Evolutionary conservation across 192 early-diverging fungal genomes (phyloP).

Genomic region (Coemansia furcata): DNA sequence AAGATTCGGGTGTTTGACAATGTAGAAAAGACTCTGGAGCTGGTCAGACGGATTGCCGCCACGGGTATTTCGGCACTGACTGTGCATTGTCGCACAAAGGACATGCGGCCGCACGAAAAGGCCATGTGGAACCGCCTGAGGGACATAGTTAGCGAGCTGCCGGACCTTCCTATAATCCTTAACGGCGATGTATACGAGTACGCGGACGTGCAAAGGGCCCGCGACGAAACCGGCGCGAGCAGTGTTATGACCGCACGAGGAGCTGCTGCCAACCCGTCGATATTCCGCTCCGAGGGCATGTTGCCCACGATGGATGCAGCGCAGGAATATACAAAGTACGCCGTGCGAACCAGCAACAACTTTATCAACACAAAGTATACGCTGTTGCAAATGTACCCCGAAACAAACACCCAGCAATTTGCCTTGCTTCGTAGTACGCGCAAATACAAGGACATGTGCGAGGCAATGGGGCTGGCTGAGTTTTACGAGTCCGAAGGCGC

Average conservation of each 20-base stretch:
- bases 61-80: slow-evolving; percentile 87
- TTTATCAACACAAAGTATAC: slow-evolving; percentile 91
- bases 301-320: slow-evolving; percentile 59
- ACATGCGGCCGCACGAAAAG: slow-evolving; percentile 74
- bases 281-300: slow-evolving; percentile 71
- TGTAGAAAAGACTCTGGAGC: slow-evolving; percentile 72
- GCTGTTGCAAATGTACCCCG: slow-evolving; percentile 79
- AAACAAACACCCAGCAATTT: slow-evolving; percentile 57
- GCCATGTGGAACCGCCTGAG: slow-evolving; percentile 85
- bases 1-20: slow-evolving; percentile 81
- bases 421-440: slow-evolving; percentile 51
- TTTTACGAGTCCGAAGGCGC: slow-evolving; percentile 29
- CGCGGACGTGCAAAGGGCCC: slow-evolving; percentile 61
- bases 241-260: slow-evolving; percentile 91
- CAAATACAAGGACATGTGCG: slow-evolving; percentile 57
- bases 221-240: slow-evolving; percentile 59
- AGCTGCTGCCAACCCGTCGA: slow-evolving; percentile 81
- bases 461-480: slow-evolving; percentile 38
- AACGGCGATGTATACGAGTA: slow-evolving; percentile 86
- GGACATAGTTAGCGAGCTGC: slow-evolving; percentile 66
- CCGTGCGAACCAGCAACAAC: slow-evolving; percentile 67
- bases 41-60: slow-evolving; percentile 77
- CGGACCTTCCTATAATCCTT: slow-evolving; percentile 78
- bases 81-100: slow-evolving; percentile 81
- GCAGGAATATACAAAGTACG: slow-evolving; percentile 65